Base-by-base conservation (phyloP, 2,329 filamentous ascomycete species). In the Mycocentrospora acerina region DNA sequence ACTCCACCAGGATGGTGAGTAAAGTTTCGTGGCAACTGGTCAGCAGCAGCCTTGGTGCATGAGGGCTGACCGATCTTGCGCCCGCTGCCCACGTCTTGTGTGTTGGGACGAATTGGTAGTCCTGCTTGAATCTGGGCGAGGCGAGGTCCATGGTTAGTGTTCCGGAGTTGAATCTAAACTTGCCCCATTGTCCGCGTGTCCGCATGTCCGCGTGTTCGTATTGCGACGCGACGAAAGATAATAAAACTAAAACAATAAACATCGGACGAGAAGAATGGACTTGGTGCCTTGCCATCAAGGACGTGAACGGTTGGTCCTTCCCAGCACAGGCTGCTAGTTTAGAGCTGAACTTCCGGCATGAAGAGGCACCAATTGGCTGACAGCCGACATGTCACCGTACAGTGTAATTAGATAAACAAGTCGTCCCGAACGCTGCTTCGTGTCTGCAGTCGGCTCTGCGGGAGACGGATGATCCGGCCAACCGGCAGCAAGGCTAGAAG, bases 31-130 rank as follows among this genome's bases (percentile, higher is more conserved):
- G 42, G 44, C 42, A 43, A 45, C 37, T 47, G 39, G 41, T 46
- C 48, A 51, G 59, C 57, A 62, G 56, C 60, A 64, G 58, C 60
- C 52, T 58, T 59, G 57, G 59, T 48, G 35, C 34, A 39, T 33
- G 39, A 37, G 35, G 42, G 37, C 24, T 27, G 42, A 53, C 62
- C 61, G 54, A 48, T 64, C 58, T 65, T 52, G 64, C 53, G 46
- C 45, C 42, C 45, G 51, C 48, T 47, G 46, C 51, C 54, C 53
- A 55, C 52, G 42, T 54, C 43, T 53, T 44, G 46, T 36, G 44
- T 47, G 52, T 48, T 45, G 41, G 53, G 46, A 32, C 12, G 35
- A 22, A 22, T 22, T 22, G 34, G 42, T 27, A 32, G 50, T 51
- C 48, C 53, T 56, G 56, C 27, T 14, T 29, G 40, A 37, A n/a